Evolutionary conservation across 495 filamentous ascomycete species (phyloP).

Genomic region (Penicillium ochrochloron): DNA sequence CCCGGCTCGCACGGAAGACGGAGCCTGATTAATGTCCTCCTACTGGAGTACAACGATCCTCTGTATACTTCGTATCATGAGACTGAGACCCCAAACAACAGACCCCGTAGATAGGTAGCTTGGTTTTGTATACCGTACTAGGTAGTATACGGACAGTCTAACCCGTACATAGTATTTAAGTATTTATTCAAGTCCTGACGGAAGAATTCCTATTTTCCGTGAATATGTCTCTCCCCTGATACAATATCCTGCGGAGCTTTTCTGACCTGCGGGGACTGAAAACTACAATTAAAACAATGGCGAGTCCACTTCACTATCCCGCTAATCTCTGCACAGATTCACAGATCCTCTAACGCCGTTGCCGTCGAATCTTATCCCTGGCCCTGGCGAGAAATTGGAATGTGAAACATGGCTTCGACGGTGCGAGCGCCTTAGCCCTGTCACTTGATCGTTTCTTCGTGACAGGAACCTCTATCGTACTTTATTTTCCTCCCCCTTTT

Average conservation of each 20-base stretch:
- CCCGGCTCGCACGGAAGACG: conserved; percentile 15
- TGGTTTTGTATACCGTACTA: no score
- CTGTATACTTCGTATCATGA: not conserved
- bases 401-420: conserved; percentile 37
- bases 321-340: not conserved
- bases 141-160: not conserved
- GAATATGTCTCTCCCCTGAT: not conserved
- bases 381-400: conserved; percentile 1
- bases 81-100: not conserved
- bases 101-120: not conserved
- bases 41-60: not conserved
- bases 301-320: conserved; percentile 17
- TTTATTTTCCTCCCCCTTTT: conserved; percentile 2
- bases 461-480: not conserved
- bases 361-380: conserved; percentile 20
- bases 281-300: conserved; percentile 1
- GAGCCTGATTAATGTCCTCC: conserved; percentile 5
- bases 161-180: not conserved
- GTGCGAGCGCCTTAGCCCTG: conserved; percentile 21
- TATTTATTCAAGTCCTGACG: not conserved
- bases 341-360: conserved; percentile 19
- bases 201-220: not conserved
- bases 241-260: not conserved
- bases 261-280: conserved; percentile 6
- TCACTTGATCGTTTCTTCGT: conserved; percentile 6